Conservation (phyloP, 768 basidiomycete species). For the Mycena sanguinolenta region DNA sequence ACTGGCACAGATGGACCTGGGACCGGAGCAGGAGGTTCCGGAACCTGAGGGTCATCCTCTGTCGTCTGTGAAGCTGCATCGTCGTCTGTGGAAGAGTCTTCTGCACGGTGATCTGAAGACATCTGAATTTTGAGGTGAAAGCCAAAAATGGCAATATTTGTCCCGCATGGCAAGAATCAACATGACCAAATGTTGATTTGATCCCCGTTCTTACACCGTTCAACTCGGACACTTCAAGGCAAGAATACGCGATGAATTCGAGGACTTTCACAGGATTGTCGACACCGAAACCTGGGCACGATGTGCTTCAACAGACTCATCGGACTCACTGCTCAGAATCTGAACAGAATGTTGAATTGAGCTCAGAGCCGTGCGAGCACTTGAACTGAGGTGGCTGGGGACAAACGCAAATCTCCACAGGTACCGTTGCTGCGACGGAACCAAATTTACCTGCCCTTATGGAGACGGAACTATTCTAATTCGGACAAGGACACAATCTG, state of each 20-base stretch:
- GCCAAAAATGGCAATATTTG: neutral
- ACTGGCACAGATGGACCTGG: constrained; percentile 50
- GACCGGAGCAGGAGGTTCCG: constrained; percentile 65
- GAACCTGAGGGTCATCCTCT: constrained; percentile 86
- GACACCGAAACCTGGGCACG: too few relatives aligned
- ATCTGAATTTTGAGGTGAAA: neutral
- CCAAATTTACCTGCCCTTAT: constrained; percentile 3
- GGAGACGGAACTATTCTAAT: constrained; percentile 6
- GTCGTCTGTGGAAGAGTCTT: constrained; percentile 67
- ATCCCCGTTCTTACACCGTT: neutral
- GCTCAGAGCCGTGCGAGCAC: too few relatives aligned
- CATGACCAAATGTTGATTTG: neutral
- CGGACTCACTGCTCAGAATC: too few relatives aligned
- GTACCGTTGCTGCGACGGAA: neutral
- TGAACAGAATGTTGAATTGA: too few relatives aligned
- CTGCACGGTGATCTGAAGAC: constrained; percentile 54
- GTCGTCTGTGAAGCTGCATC: constrained; percentile 86
- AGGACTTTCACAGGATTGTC: too few relatives aligned
- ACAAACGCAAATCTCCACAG: neutral
- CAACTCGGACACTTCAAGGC: too few relatives aligned
- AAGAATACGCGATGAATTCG: too few relatives aligned
- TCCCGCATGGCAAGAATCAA: neutral
- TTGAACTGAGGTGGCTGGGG: too few relatives aligned
- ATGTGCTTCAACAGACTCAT: too few relatives aligned
- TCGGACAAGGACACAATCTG: neutral